These are phyloP conservation scores for Chaetoscypha palmicola DNA, from an alignment of 2,329 filamentous ascomycete species.

Conservation along the genomic window DNA sequence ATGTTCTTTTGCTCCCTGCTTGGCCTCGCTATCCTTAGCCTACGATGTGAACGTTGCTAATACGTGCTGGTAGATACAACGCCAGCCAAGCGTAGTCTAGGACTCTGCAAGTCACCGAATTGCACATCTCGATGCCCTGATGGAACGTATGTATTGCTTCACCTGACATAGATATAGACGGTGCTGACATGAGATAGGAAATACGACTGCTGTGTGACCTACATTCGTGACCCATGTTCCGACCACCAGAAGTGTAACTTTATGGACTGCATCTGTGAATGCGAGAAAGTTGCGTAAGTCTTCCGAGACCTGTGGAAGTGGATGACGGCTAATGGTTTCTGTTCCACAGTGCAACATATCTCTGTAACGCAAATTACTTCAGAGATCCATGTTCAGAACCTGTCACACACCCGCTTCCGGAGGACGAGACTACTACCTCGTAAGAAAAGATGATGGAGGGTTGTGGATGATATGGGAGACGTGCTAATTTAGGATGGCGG, in stretches of 20 bases:
- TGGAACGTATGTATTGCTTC: constrained; percentile 3
- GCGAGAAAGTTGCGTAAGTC: background rate
- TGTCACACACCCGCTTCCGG: background rate
- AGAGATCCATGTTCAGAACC: constrained; percentile 1
- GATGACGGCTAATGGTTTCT: no score
- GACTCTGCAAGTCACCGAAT: constrained; percentile 2
- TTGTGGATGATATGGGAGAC: background rate
- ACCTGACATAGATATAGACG: background rate
- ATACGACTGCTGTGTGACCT: constrained; percentile 6
- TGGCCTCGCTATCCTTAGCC: no score
- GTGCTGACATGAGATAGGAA: background rate
- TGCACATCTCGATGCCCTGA: constrained; percentile 5
- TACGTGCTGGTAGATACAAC: background rate
- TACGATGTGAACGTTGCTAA: no score
- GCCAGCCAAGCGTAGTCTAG: background rate
- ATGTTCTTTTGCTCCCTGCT: background rate
- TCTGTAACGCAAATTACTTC: constrained; percentile 7
- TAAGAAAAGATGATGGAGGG: background rate
- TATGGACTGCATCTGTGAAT: constrained; percentile 5
- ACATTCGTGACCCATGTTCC: constrained; percentile 5
- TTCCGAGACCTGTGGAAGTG: no score
- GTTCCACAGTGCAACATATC: background rate
- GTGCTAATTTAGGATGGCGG: background rate
- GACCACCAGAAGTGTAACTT: constrained; percentile 5
- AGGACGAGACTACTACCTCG: background rate